Conservation (phyloP, 805 yeast genomes). For the Candida andamanensis region DNA sequence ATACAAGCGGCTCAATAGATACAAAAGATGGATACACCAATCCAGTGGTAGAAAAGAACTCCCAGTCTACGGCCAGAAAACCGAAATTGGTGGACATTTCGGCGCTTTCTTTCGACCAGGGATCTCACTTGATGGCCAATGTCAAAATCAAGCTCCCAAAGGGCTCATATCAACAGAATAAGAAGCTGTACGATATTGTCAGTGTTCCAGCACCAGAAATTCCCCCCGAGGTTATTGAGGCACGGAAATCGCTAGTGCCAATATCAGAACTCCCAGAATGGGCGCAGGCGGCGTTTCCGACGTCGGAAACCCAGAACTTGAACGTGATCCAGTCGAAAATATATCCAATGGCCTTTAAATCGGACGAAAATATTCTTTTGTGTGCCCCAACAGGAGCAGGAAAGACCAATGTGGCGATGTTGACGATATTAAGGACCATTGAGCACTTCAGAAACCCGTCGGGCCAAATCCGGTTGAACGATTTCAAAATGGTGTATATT, state of each 20-base stretch:
- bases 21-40: too few species aligned
- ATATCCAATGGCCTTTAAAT: conserved; percentile 67
- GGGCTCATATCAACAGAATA: conserved; percentile 75
- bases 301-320: conserved; percentile 56
- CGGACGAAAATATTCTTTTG: conserved; percentile 67
- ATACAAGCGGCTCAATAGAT: too few species aligned
- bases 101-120: conserved; percentile 63
- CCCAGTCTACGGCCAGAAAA: conserved; percentile 14
- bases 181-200: conserved; percentile 77
- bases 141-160: conserved; percentile 66
- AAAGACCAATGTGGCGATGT: conserved; percentile 93
- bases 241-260: conserved; percentile 43
- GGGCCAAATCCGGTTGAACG: conserved; percentile 48
- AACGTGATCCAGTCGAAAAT: conserved; percentile 84
- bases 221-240: conserved; percentile 34
- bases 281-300: conserved; percentile 74
- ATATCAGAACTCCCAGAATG: conserved; percentile 70
- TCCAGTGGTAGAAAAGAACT: conserved; percentile 1
- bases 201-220: conserved; percentile 80
- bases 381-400: conserved; percentile 99
- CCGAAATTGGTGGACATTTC: conserved; percentile 63
- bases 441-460: conserved; percentile 45
- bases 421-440: conserved; percentile 64
- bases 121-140: conserved; percentile 33
- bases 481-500: conserved; percentile 76